A percentile compares a stretch with the other conserved stretches of the same genome.
Evolutionary conservation across 495 filamentous ascomycete species (phyloP).

Genomic region (Neurospora sublineolata): DNA sequence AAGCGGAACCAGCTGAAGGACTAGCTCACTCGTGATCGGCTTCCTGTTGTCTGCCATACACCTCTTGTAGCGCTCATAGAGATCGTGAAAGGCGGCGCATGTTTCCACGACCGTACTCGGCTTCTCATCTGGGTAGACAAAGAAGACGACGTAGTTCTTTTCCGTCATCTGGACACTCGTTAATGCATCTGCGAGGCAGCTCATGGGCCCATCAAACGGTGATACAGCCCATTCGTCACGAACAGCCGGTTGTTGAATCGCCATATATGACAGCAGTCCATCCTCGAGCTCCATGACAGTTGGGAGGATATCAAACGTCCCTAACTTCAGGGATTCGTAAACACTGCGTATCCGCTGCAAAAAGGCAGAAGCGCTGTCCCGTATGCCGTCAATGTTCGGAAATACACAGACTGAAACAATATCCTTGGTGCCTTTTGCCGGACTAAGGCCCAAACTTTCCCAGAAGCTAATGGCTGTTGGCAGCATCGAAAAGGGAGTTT

Average conservation of each 20-base stretch:
- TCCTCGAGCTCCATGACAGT: conserved; percentile 39
- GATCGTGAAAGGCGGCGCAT: conserved; percentile 63
- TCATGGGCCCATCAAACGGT: conserved; percentile 17
- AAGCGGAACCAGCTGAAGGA: conserved; percentile 72
- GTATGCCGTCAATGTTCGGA: conserved; percentile 47
- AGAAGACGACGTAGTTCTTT: conserved; percentile 70
- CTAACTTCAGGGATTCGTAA: conserved; percentile 74
- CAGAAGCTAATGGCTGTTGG: conserved; percentile 77
- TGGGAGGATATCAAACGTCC: conserved; percentile 51
- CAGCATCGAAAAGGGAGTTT: conserved; percentile 62
- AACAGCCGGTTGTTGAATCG: conserved; percentile 4
- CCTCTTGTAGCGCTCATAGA: conserved; percentile 58
- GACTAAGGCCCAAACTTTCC: conserved; percentile 78
- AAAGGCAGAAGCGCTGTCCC: conserved; percentile 53
- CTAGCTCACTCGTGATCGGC: conserved; percentile 51
- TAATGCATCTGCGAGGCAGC: conserved; percentile 24
- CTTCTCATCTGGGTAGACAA: conserved; percentile 63
- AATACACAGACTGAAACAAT: conserved; percentile 71
- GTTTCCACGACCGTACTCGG: conserved; percentile 58
- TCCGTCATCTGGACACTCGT: conserved; percentile 22
- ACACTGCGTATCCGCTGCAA: conserved; percentile 56
- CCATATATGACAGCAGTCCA: conserved; percentile 45
- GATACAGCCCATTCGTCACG: conserved; percentile 27
- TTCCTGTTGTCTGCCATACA: conserved; percentile 41
- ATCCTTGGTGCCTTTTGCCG: conserved; percentile 67